Conservation (phyloP, 2,329 filamentous ascomycete genomes). For the Ophiocordyceps polyrhachis-furcata region DNA sequence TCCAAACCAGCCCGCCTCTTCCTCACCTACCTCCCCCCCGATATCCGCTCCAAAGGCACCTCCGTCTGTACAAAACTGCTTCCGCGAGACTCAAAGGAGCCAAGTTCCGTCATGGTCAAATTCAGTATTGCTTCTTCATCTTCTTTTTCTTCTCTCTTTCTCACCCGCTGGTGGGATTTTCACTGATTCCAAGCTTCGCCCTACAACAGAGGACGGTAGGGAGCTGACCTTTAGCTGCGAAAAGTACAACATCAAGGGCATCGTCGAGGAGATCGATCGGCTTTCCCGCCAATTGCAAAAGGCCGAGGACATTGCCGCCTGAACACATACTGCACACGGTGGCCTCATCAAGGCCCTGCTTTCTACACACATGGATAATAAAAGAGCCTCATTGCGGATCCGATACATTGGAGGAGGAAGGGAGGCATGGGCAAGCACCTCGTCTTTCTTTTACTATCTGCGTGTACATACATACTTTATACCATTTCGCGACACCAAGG, state of each 20-base stretch:
- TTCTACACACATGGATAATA: no score
- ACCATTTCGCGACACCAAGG: background rate
- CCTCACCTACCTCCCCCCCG: conserved; percentile 65
- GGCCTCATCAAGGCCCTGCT: background rate
- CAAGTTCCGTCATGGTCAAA: conserved; percentile 54
- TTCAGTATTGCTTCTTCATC: conserved; percentile 65
- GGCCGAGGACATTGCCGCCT: conserved; percentile 54
- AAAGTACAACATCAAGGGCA: conserved; percentile 65
- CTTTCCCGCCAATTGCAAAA: conserved; percentile 71
- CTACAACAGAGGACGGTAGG: conserved; percentile 65
- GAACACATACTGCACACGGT: background rate
- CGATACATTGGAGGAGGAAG: no score
- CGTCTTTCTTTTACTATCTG: background rate
- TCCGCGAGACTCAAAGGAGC: conserved; percentile 47
- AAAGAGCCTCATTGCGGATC: no score
- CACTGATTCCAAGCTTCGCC: background rate
- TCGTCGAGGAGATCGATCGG: conserved; percentile 76
- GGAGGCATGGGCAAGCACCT: background rate
- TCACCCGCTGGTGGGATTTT: background rate
- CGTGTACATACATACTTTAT: background rate
- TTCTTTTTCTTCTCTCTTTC: conserved; percentile 6
- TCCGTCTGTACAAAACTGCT: conserved; percentile 62
- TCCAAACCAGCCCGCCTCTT: conserved; percentile 76
- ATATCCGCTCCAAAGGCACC: conserved; percentile 55
- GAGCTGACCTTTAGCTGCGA: conserved; percentile 68